These are phyloP conservation scores for Cardiospermum halicacabum DNA, from an alignment of 345 rosid species.

Conservation along the genomic window DNA sequence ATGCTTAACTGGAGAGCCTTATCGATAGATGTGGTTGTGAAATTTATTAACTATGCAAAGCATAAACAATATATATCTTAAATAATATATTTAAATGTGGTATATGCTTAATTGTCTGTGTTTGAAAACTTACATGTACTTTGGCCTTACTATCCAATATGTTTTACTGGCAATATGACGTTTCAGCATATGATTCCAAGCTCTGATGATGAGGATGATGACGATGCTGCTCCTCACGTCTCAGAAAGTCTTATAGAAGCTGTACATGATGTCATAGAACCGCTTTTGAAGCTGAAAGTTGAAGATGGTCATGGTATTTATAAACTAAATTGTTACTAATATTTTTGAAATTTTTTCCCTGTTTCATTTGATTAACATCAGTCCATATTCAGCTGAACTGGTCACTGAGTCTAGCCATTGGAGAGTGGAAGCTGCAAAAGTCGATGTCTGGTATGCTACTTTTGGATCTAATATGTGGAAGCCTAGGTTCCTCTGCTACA, in stretches of 20 bases:
- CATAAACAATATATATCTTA: too few species aligned
- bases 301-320: conserved; percentile 42
- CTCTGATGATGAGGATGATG: conserved; percentile 63
- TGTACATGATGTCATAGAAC: conserved; percentile 37
- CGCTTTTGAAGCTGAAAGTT: conserved; percentile 55
- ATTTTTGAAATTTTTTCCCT: neutral
- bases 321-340: conserved; percentile 7
- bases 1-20: neutral
- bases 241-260: conserved; percentile 22
- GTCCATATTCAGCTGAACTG: conserved; percentile 24
- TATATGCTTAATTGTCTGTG: neutral
- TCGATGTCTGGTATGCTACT: conserved; percentile 77
- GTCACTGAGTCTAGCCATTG: conserved; percentile 31
- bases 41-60: neutral
- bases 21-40: neutral
- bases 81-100: neutral
- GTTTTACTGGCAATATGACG: conserved; percentile 13
- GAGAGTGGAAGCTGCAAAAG: conserved; percentile 64
- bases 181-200: conserved; percentile 46
- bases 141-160: neutral
- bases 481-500: conserved; percentile 74
- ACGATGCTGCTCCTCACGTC: conserved; percentile 16
- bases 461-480: conserved; percentile 89
- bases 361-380: neutral
- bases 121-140: neutral